Evolutionary conservation across 768 basidiomycete species (phyloP), one percentile per base, ranked within the genome.

Genomic region (Podaxis sp.): DNA sequence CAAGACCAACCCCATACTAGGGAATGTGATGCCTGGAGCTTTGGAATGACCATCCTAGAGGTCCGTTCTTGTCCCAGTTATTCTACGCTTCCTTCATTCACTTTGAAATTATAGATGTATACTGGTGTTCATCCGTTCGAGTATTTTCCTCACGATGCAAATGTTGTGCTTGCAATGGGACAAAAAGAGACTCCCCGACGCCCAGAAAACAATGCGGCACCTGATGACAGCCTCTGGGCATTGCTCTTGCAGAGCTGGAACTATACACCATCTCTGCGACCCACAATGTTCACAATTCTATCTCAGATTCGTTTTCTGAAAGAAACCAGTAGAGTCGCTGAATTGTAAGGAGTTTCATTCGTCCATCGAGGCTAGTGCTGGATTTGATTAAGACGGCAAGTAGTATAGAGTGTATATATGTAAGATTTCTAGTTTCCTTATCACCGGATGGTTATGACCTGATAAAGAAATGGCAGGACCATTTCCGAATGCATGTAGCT

Each of bases 21-120:
- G 4, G 49, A 28, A 7, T 58, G 48, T 15, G 58, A 58, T 26
- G 10, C 20, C 36, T 58, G 58, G 58, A 58, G 58, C 22, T 49
- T 58, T 10, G 58, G 2, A 15, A 58, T 58, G 58, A 36, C 46
- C 3, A 36, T 51, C 15, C 24, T 49, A 12, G 46, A 58, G 58
- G 58, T 58, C 10, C 17, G n/a, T n/a, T 13, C 8, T 2, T 4
- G 15, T 10, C 15, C 20, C 46, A 22, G 7, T 17, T n/a, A n/a
- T n/a, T n/a, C n/a, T n/a, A 3, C 15, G 1, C 7, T 7, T 4
- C 10, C n/a, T n/a, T n/a, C n/a, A n/a, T 2, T 4, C 46, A 8
- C 20, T 13, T 17, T 10, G 10, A 22, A 8, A n/a, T 48, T n/a
- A 22, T 11, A 4, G 46, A n/a, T 48, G 12, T 48, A 17, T 11